Percentiles rank a stretch among this genome's conserved stretches.
Evolutionary conservation across 140 eudicot genomes (phyloP).

Genomic region (Senecio squalidus): DNA sequence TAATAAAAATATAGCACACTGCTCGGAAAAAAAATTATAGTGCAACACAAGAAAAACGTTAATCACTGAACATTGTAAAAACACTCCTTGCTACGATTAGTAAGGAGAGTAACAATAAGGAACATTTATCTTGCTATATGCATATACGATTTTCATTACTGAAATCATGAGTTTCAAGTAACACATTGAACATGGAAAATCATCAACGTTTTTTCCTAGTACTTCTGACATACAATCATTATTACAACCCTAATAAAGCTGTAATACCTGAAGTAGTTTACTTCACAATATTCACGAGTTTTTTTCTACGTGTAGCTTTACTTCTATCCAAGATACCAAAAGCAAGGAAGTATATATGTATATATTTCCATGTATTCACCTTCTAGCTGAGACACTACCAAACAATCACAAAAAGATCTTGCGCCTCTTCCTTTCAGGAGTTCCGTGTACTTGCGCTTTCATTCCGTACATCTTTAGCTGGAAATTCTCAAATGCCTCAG

Average conservation of each 20-base stretch:
- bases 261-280: conserved; percentile 1
- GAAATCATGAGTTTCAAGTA: background rate
- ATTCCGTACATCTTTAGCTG: conserved; percentile 57
- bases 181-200: background rate
- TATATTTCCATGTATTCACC: conserved; percentile 26
- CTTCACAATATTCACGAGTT: background rate
- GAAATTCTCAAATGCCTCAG: conserved; percentile 84
- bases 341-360: conserved; percentile 10
- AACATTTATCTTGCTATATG: no score
- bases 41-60: no score
- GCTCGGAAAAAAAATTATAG: no score
- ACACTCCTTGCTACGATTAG: no score
- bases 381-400: conserved; percentile 3
- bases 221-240: conserved; percentile 17
- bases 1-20: no score
- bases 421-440: conserved; percentile 77
- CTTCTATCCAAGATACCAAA: conserved; percentile 15
- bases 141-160: background rate
- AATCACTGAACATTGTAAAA: no score
- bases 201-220: background rate
- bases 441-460: conserved; percentile 87
- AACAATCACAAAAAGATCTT: conserved; percentile 19
- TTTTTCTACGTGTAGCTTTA: background rate
- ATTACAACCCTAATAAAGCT: conserved; percentile 14
- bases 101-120: no score